Evolutionary conservation across 306 rosid genomes (phyloP).

Genomic region (Cucumis sativus): DNA sequence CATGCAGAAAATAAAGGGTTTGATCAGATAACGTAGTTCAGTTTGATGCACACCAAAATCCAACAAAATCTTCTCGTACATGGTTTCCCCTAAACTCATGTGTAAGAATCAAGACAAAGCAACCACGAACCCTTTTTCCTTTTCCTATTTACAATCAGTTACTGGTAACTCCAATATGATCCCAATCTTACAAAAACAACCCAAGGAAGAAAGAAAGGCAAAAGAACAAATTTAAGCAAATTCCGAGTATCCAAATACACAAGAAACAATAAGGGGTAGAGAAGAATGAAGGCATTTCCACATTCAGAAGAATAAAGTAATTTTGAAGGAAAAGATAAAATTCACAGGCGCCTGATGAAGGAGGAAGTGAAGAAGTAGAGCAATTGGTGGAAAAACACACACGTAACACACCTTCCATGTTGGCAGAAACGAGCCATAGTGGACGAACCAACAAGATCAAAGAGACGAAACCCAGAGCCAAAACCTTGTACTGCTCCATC

Average conservation of each 20-base stretch:
- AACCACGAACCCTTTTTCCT: background rate
- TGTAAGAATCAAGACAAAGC: background rate
- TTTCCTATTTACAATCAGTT: background rate
- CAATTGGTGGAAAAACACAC: background rate
- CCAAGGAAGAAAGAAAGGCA: background rate
- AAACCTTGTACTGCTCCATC: constrained; percentile 43
- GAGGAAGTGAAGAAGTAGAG: background rate
- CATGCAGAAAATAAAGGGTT: background rate
- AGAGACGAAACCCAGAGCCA: constrained; percentile 40
- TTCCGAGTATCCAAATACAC: background rate
- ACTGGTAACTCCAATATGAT: background rate
- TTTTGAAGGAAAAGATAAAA: background rate
- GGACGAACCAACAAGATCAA: constrained; percentile 46
- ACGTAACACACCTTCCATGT: constrained; percentile 70
- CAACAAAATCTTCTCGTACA: background rate
- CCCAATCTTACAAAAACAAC: background rate
- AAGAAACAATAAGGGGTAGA: background rate
- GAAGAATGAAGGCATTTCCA: constrained; percentile 1
- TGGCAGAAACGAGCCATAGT: constrained; percentile 70
- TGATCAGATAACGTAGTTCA: background rate
- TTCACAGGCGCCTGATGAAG: background rate
- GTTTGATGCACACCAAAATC: background rate
- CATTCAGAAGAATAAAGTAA: background rate
- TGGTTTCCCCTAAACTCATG: background rate
- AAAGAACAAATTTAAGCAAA: background rate